phyloP scores from a whole-genome alignment of 257 asterid species.

The Solanum dulcamara region DNA sequence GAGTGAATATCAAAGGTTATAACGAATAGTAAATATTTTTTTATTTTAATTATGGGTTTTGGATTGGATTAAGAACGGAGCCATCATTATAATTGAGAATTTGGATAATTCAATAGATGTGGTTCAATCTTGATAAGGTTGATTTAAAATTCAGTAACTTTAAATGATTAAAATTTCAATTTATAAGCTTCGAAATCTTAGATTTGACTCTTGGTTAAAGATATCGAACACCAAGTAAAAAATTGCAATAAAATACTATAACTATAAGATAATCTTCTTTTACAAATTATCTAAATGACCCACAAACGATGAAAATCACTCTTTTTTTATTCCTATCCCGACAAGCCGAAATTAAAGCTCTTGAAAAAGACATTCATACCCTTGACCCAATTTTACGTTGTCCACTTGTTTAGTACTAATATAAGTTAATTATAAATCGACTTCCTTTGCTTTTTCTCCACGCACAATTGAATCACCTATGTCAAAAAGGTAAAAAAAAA shows the following conservation, averaged over 20 bases:
- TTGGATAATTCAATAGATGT: background rate
- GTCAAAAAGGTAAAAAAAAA: background rate
- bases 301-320: background rate
- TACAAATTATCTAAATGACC: background rate
- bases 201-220: background rate
- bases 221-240: background rate
- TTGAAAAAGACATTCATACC: background rate
- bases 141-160: background rate
- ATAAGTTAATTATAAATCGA: background rate
- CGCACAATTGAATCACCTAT: background rate
- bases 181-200: background rate
- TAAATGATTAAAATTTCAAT: background rate
- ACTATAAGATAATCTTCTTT: background rate
- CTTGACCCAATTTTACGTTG: conserved; percentile 4
- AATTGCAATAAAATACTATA: background rate
- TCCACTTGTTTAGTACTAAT: background rate
- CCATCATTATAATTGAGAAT: background rate
- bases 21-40: background rate
- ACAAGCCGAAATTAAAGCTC: background rate
- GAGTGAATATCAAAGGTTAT: background rate
- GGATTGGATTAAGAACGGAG: rapidly evolving
- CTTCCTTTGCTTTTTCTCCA: background rate
- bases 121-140: background rate
- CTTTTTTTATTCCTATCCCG: background rate
- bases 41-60: background rate